phyloP scores from a whole-genome alignment of 352 stramenopile genomes.

The Stramenopiles sp. region DNA sequence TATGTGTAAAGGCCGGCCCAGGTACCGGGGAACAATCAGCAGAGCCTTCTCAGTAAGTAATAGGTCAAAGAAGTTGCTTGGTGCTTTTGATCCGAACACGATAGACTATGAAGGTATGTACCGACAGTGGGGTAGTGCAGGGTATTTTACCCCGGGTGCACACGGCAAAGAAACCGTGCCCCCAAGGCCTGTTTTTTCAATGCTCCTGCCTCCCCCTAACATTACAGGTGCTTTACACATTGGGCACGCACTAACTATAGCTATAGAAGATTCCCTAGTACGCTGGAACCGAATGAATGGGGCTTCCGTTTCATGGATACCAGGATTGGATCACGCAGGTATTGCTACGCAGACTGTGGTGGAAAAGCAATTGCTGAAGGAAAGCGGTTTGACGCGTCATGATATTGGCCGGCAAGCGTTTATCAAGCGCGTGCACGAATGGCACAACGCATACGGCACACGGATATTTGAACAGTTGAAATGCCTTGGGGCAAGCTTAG shows the following conservation, averaged over 20 bases:
- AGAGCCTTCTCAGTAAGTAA: no score
- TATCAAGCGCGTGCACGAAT: slow-evolving; percentile 86
- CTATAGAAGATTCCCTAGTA: slow-evolving; percentile 89
- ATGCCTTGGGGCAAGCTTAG: slow-evolving; percentile 72
- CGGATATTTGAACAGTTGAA: slow-evolving; percentile 85
- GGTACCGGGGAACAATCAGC: no score
- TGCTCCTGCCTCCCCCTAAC: slow-evolving; percentile 85
- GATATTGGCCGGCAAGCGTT: slow-evolving; percentile 92
- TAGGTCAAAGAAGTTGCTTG: no score
- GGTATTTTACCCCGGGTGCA: no score
- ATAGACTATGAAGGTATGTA: no score
- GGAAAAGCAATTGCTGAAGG: slow-evolving; percentile 92
- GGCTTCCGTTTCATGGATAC: slow-evolving; percentile 88
- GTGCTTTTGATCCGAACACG: no score
- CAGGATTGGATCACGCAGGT: slow-evolving; percentile 90
- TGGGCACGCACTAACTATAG: slow-evolving; percentile 87
- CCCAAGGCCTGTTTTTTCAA: slow-evolving; percentile 33
- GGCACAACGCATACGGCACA: slow-evolving; percentile 90
- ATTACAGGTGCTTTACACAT: slow-evolving; percentile 92
- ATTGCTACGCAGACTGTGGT: slow-evolving; percentile 98
- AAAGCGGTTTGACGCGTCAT: slow-evolving; percentile 60
- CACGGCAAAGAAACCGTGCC: no score
- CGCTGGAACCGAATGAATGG: slow-evolving; percentile 93
- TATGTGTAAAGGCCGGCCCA: no score
- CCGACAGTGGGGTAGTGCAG: no score